Base-by-base conservation (phyloP, 371 early-diverging fungal genomes). In the Syncephalastrum racemosum region DNA sequence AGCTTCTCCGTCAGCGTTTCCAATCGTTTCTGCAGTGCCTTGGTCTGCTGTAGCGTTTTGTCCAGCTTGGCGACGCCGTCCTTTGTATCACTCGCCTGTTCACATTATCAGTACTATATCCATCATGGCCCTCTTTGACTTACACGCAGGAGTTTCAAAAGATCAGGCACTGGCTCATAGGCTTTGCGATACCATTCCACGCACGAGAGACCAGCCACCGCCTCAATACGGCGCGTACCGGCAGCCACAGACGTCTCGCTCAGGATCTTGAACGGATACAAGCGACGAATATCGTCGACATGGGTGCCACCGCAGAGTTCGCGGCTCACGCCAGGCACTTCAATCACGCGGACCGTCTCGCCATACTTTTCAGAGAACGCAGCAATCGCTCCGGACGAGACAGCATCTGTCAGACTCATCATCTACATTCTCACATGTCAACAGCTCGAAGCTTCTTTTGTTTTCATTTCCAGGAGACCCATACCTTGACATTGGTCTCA, bases 231-330 rank as follows among this genome's bases (percentile, higher is more conserved):
- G 23, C 91, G 71, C 13, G 89, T 89, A 15, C 90, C 83, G 1
- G 89, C 87, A 25, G 88, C 89, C 7, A 89, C 84, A 2, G 89
- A 87, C 12, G 85, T 78, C 60, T 88, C 88, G 0, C 71, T 74
- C 3, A 85, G 53, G 6, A 90, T 87, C 51, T 84, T 83, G 73
- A 91, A 89, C 10, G 92, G 92, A 59, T 81, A 89, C 20, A 88
- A 62, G 16, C 69, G 75, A 0, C 74, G 65, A 0, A 89, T 70
- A 43, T 83, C 64, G 16, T 74, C 72, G 24, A 90, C 82, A 66
- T 91, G 92, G 0, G 92, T 91, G 22, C 92, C 92, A 56, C 87
- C 84, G 60, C 92, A 91, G 15, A 89, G 61, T 54, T 91, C 92
- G 64, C 71, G 77, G 10, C 88, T 88, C 8, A 86, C 64, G 13